Evolutionary conservation across 768 basidiomycete species (phyloP).

Genomic region (Tricholoma matsutake): DNA sequence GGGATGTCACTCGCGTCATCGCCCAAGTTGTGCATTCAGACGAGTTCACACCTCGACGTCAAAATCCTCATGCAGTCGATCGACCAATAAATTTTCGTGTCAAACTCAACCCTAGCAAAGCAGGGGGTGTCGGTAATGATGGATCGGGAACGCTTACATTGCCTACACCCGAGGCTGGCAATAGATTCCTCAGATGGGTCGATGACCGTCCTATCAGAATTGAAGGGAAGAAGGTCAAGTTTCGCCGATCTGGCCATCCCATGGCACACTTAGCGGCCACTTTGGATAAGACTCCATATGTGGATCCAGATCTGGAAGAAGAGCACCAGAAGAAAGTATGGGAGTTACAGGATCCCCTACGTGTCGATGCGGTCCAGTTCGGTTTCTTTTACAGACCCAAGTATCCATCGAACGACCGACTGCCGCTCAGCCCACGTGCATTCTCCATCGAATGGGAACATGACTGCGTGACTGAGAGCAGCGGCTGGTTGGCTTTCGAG

Average conservation of each 20-base stretch:
- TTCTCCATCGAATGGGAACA: slow-evolving; percentile 75
- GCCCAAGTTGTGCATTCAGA: slow-evolving; percentile 55
- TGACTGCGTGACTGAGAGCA: slow-evolving; percentile 41
- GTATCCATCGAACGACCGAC: slow-evolving; percentile 27
- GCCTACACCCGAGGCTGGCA: slow-evolving; percentile 35
- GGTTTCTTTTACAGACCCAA: slow-evolving; percentile 50
- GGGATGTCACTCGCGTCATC: slow-evolving; percentile 55
- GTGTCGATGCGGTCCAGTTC: slow-evolving; percentile 64
- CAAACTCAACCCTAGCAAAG: slow-evolving; percentile 43
- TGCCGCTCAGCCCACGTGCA: slow-evolving; percentile 36
- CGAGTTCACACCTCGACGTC: slow-evolving; percentile 39
- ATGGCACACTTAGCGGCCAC: slow-evolving; percentile 25
- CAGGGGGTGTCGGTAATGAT: slow-evolving; percentile 53
- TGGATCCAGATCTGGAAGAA: slow-evolving; percentile 52
- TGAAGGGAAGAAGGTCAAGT: slow-evolving; percentile 39
- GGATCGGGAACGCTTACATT: slow-evolving; percentile 45
- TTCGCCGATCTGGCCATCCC: slow-evolving; percentile 16
- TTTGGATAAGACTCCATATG: slow-evolving; percentile 53
- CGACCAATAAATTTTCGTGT: slow-evolving; percentile 59
- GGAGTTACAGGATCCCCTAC: slow-evolving; percentile 45
- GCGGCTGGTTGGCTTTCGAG: slow-evolving; percentile 57
- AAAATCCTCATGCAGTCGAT: slow-evolving; percentile 26
- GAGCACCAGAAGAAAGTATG: slow-evolving; percentile 42
- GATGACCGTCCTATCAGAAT: slow-evolving; percentile 40
- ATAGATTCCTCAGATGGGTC: slow-evolving; percentile 45